phyloP scores from a whole-genome alignment of 2,329 filamentous ascomycete species.

The Sporothrix schenckii region DNA sequence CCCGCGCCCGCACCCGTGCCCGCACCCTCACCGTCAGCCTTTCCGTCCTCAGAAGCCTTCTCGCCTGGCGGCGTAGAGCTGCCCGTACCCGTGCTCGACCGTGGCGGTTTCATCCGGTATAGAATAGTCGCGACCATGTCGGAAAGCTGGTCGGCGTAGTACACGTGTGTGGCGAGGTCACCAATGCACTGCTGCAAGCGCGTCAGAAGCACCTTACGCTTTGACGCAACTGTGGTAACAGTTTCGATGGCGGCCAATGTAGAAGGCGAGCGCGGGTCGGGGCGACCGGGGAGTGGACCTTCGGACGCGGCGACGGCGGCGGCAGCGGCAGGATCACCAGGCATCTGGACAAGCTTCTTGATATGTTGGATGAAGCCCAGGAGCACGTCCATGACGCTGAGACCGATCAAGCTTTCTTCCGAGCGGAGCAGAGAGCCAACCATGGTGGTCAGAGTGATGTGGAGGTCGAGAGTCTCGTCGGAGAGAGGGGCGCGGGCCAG shows the following conservation, averaged over 20 bases:
- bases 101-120: slow-evolving; percentile 70
- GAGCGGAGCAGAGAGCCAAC: slow-evolving; percentile 83
- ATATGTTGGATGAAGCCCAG: slow-evolving; percentile 83
- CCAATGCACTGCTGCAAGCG: slow-evolving; percentile 82
- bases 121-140: slow-evolving; percentile 90
- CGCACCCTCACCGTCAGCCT: slow-evolving; percentile 39
- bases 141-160: slow-evolving; percentile 93
- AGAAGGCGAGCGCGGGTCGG: slow-evolving; percentile 39
- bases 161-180: slow-evolving; percentile 90
- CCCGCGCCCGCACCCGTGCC: slow-evolving; percentile 41
- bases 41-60: slow-evolving; percentile 50
- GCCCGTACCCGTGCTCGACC: slow-evolving; percentile 45
- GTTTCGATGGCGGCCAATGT: slow-evolving; percentile 43
- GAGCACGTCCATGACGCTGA: slow-evolving; percentile 94
- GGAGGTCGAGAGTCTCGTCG: slow-evolving; percentile 71
- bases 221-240: slow-evolving; percentile 45
- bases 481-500: slow-evolving; percentile 68
- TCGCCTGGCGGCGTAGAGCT: slow-evolving; percentile 52
- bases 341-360: slow-evolving; percentile 72
- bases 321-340: slow-evolving; percentile 44
- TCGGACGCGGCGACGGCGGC: slow-evolving; percentile 27
- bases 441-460: slow-evolving; percentile 75
- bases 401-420: slow-evolving; percentile 87
- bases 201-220: slow-evolving; percentile 66
- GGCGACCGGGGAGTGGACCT: slow-evolving; percentile 38